phyloP scores from a whole-genome alignment of 2,329 filamentous ascomycete genomes.

The Paecilomyces fulvus region DNA sequence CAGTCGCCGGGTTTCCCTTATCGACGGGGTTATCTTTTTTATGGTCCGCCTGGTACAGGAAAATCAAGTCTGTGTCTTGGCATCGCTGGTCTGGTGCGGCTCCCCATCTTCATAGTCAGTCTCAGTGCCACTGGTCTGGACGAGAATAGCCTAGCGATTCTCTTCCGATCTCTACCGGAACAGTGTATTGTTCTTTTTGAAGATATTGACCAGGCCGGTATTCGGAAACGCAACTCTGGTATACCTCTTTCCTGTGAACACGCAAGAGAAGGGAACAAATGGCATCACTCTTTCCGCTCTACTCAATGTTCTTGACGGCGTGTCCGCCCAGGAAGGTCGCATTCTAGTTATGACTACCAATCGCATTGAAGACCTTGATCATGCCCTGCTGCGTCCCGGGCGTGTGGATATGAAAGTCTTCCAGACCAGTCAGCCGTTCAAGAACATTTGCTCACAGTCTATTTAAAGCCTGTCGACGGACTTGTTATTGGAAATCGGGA shows the following conservation, averaged over 20 bases:
- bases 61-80: constrained; percentile 53
- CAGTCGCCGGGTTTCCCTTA: constrained; percentile 54
- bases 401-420: constrained; percentile 59
- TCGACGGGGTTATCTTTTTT: constrained; percentile 72
- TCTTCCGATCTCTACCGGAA: constrained; percentile 54
- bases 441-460: no score
- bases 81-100: constrained; percentile 53
- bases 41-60: constrained; percentile 88
- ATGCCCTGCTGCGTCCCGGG: constrained; percentile 65
- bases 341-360: constrained; percentile 80
- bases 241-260: no score
- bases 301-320: constrained; percentile 76
- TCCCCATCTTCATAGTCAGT: constrained; percentile 58
- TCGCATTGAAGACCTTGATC: constrained; percentile 62
- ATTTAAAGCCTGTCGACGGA: no score
- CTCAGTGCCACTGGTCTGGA: constrained; percentile 53
- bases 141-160: constrained; percentile 48
- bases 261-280: no score
- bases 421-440: no score
- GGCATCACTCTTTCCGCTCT: constrained; percentile 59
- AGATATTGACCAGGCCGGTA: constrained; percentile 48
- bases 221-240: constrained; percentile 11
- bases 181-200: constrained; percentile 60
- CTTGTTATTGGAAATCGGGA: no score
- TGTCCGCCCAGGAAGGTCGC: constrained; percentile 68